phyloP scores from a whole-genome alignment of 495 filamentous ascomycete species.

The Pyrenula aspistea region DNA sequence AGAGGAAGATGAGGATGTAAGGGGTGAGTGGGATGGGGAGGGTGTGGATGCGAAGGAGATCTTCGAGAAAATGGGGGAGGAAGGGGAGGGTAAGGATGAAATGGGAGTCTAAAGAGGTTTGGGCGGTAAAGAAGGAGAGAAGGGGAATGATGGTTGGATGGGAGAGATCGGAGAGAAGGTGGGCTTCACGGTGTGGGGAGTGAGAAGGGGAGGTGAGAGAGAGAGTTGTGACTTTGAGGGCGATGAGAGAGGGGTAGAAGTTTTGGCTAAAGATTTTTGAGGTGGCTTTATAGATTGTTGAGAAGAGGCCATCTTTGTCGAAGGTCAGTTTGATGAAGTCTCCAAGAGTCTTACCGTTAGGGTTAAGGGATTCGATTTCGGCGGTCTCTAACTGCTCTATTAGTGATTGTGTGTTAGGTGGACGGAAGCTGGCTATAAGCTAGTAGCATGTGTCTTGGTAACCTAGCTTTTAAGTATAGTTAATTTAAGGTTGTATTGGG shows the following conservation, averaged over 20 bases:
- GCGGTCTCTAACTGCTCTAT: conserved; percentile 4
- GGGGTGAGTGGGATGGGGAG: conserved; percentile 31
- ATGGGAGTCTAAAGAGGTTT: conserved; percentile 53
- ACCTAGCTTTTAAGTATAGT: conserved; percentile 22
- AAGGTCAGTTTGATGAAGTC: conserved; percentile 7
- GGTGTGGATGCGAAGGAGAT: conserved; percentile 38
- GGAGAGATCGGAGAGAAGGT: conserved; percentile 42
- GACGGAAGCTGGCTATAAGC: conserved; percentile 27
- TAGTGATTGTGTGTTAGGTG: conserved; percentile 2
- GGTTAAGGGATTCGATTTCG: neutral
- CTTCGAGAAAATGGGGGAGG: conserved; percentile 56
- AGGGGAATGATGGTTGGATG: conserved; percentile 49
- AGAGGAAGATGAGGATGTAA: conserved; percentile 50
- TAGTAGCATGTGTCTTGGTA: conserved; percentile 31
- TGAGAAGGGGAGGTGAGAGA: conserved; percentile 65
- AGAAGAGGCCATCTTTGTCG: conserved; percentile 56
- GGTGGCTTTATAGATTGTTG: conserved; percentile 60
- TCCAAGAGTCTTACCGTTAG: conserved; percentile 3
- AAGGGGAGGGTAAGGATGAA: conserved; percentile 79
- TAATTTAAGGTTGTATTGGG: neutral
- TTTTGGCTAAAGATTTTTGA: conserved; percentile 21
- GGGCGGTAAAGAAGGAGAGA: conserved; percentile 55
- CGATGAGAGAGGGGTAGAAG: conserved; percentile 41
- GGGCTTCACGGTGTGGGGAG: conserved; percentile 62
- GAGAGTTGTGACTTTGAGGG: conserved; percentile 81